These are phyloP conservation scores for Neurospora sp. DNA, from an alignment of 2,329 filamentous ascomycete species.

Conservation along the genomic window DNA sequence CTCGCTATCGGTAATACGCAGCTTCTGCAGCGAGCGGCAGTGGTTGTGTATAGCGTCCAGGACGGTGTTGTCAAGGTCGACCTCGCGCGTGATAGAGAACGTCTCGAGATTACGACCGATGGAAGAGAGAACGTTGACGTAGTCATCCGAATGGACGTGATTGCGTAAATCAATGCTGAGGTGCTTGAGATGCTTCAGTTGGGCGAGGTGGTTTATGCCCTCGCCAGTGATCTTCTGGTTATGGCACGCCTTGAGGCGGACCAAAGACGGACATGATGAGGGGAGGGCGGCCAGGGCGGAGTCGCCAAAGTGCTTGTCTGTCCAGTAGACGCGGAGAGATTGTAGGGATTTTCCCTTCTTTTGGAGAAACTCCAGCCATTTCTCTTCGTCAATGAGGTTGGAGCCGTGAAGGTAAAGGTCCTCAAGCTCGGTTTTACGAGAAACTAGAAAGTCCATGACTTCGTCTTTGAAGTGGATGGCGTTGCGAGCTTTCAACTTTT, in stretches of 20 bases:
- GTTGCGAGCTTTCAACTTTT: slow-evolving; percentile 66
- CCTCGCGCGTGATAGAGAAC: slow-evolving; percentile 64
- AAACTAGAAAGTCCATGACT: slow-evolving; percentile 71
- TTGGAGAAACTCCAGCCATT: slow-evolving; percentile 63
- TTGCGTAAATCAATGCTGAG: slow-evolving; percentile 61
- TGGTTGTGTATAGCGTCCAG: slow-evolving; percentile 60
- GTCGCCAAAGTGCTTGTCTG: slow-evolving; percentile 74
- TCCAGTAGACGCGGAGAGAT: slow-evolving; percentile 68
- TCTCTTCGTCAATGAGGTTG: slow-evolving; percentile 69
- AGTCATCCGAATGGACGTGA: slow-evolving; percentile 43
- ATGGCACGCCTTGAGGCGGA: slow-evolving; percentile 68
- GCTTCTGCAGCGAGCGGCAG: slow-evolving; percentile 60
- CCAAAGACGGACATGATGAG: slow-evolving; percentile 56
- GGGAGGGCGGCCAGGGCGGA: slow-evolving; percentile 54
- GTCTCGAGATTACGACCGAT: slow-evolving; percentile 63
- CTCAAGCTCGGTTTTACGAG: slow-evolving; percentile 59
- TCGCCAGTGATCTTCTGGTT: slow-evolving; percentile 64
- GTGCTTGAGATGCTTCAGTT: slow-evolving; percentile 57
- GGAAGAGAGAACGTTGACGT: slow-evolving; percentile 50
- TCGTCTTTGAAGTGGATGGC: slow-evolving; percentile 87
- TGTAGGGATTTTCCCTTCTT: slow-evolving; percentile 56
- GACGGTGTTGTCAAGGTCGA: slow-evolving; percentile 56
- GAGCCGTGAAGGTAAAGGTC: slow-evolving; percentile 72
- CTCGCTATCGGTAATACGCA: slow-evolving; percentile 73
- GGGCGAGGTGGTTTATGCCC: slow-evolving; percentile 55